These are phyloP conservation scores for Colletotrichum navitas DNA, from an alignment of 2,329 filamentous ascomycete species.

Conservation along the genomic window DNA sequence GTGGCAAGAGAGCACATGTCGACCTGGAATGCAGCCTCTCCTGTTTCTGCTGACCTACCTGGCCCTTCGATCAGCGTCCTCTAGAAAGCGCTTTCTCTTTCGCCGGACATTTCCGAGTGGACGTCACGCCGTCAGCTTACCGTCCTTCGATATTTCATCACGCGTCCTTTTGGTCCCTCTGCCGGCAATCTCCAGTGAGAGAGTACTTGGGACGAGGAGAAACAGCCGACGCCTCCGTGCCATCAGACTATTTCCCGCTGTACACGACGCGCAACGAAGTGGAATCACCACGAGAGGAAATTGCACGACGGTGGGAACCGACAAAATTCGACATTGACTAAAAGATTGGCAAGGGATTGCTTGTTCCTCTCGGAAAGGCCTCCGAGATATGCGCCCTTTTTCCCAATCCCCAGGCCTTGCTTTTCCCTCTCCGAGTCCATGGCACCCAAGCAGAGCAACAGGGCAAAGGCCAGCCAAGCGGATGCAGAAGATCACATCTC, in stretches of 20 bases:
- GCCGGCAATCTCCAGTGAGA: neutral
- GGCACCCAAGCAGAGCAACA: neutral
- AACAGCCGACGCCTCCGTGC: neutral
- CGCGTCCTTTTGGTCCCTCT: neutral
- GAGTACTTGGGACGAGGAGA: neutral
- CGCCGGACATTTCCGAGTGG: neutral
- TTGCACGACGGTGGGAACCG: slow-evolving; percentile 14
- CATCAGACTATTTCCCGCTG: neutral
- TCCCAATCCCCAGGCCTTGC: neutral
- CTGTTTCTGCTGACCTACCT: neutral
- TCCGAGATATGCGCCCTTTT: neutral
- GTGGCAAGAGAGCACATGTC: neutral
- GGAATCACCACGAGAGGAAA: slow-evolving; percentile 12
- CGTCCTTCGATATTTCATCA: slow-evolving; percentile 20
- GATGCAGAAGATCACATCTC: neutral
- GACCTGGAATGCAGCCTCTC: neutral
- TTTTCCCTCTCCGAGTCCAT: neutral
- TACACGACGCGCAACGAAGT: neutral
- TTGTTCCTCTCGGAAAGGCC: neutral
- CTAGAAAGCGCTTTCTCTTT: slow-evolving; percentile 1
- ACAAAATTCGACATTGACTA: neutral
- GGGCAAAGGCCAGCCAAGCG: neutral
- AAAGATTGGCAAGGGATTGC: neutral
- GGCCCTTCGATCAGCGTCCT: neutral
- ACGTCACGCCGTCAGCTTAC: slow-evolving; percentile 35